A percentile compares a stretch with the other conserved stretches of the same genome.
Evolutionary conservation across 345 rosid species (phyloP).

Genomic region (Acer negundo): DNA sequence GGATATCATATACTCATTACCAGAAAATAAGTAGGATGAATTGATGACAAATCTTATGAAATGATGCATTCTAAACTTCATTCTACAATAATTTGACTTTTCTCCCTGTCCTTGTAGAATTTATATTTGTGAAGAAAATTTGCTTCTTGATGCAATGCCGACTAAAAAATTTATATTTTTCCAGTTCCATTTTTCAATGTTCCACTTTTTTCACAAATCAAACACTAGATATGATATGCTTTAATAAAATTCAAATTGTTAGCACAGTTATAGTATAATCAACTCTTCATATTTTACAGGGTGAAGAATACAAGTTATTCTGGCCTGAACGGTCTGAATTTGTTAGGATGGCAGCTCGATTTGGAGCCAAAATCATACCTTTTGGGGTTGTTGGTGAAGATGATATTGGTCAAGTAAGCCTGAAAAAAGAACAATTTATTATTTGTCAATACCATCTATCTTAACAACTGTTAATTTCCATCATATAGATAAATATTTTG

Average conservation of each 20-base stretch:
- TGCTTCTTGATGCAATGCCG: not conserved
- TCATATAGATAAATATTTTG: not conserved
- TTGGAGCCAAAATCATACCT: conserved; percentile 79
- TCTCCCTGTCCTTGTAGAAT: not conserved
- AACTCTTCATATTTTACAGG: conserved; percentile 37
- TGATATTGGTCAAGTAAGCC: conserved; percentile 63
- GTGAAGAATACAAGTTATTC: conserved; percentile 71
- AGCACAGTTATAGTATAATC: not conserved
- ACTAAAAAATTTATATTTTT: not conserved
- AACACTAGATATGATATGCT: not conserved
- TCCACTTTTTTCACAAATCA: not conserved
- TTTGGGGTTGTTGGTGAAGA: conserved; percentile 84
- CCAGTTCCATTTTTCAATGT: not conserved
- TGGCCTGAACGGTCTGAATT: conserved; percentile 86
- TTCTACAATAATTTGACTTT: not conserved
- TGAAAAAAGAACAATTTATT: not conserved
- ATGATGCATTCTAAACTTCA: not conserved
- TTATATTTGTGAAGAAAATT: not conserved
- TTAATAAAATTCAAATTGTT: not conserved
- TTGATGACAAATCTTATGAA: not conserved
- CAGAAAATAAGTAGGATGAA: not conserved
- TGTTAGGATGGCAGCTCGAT: conserved; percentile 80
- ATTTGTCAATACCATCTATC: not conserved
- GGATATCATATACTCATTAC: not conserved
- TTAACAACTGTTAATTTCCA: not conserved